Percentiles rank a stretch among this genome's conserved stretches.
These are phyloP conservation scores for Chrysanthemum lavandulifolium DNA, from an alignment of 129 eudicot genomes.

Conservation along the genomic window DNA sequence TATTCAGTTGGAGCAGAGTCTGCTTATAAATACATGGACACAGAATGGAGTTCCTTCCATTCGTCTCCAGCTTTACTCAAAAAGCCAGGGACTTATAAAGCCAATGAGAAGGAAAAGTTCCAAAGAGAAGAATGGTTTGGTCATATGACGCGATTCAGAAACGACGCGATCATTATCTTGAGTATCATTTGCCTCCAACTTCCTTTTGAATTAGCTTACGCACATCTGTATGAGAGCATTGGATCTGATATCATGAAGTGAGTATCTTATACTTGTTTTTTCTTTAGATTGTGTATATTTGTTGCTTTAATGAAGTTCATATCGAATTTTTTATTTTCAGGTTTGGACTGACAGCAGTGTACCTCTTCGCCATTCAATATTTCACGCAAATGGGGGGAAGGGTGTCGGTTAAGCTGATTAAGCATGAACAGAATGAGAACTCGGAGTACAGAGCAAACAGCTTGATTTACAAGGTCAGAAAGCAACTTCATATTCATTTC, in stretches of 20 bases:
- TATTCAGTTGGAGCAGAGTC: slow-evolving; percentile 55
- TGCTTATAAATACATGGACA: slow-evolving; percentile 51
- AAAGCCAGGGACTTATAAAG: slow-evolving; percentile 45
- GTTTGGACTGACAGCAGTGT: slow-evolving; percentile 78
- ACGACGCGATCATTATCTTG: slow-evolving; percentile 68
- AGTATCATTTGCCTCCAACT: slow-evolving; percentile 91
- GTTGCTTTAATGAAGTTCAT: background rate
- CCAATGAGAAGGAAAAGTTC: slow-evolving; percentile 49
- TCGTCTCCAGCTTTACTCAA: slow-evolving; percentile 45
- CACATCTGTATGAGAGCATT: slow-evolving; percentile 88
- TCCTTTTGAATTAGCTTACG: slow-evolving; percentile 94
- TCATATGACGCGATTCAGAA: slow-evolving; percentile 71
- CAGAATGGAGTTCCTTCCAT: slow-evolving; percentile 53
- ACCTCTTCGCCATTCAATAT: slow-evolving; percentile 80
- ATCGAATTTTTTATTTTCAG: slow-evolving; percentile 40
- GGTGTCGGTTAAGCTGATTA: slow-evolving; percentile 80
- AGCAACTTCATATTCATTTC: background rate
- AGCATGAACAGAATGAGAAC: slow-evolving; percentile 54
- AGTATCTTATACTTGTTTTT: slow-evolving; percentile 19
- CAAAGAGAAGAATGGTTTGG: slow-evolving; percentile 93
- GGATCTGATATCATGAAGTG: slow-evolving; percentile 66
- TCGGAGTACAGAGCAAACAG: slow-evolving; percentile 82
- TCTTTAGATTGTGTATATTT: background rate
- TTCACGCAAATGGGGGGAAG: slow-evolving; percentile 80
- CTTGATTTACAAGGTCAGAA: slow-evolving; percentile 78